Base-by-base conservation (phyloP, 2,329 filamentous ascomycete species). In the Penicillium sp. region DNA sequence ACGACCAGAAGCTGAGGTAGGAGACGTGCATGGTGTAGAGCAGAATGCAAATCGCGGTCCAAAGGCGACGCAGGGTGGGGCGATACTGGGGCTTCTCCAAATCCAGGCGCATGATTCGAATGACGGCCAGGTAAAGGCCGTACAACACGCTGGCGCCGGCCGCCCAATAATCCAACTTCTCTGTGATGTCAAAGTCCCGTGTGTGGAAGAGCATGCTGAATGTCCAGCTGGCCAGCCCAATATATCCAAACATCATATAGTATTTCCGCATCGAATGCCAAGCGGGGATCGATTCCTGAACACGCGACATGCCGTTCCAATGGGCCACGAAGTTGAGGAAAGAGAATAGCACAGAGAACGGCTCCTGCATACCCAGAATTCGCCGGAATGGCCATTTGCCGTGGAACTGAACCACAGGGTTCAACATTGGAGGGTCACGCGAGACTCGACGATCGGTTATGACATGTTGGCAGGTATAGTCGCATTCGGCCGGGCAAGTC, bases 331-430 rank as follows among this genome's bases (percentile, higher is more conserved):
- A 89, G 82, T 99, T 99, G 71, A 96, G 85, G 53, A 96, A 82
- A 65, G 91, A 96, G 83, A 97, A 99, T 71, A 97, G 81, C 66
- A 98, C 94, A 52, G 89, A 92, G 75, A 93, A 92, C 59, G 94
- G 92, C 79, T 99, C 95, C 79, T 99, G 95, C 81, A 96, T 89
- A 75, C 95, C 95, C 55, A 96, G 78, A 71, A 97, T 84, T 66
- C 95, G 90, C 75, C 88, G 83, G 79, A 99, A 99, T 40, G 95
- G 95, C 95, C 95, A 99, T 84, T 99, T 99, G 35, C 95, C 95
- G 80, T 99, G 92, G 82, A 93, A 99, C 79, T 99, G 95, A 57
- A 94, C 88, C 51, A 97, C 77, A 11, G 87, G 84, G 33, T 86
- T 76, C 62, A 85, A 79, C 80, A 87, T 87, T 0, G 85, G 85